Evolutionary conservation across 768 basidiomycete species (phyloP), one percentile per base, ranked within the genome.

Genomic region (Dioszegia hungarica): DNA sequence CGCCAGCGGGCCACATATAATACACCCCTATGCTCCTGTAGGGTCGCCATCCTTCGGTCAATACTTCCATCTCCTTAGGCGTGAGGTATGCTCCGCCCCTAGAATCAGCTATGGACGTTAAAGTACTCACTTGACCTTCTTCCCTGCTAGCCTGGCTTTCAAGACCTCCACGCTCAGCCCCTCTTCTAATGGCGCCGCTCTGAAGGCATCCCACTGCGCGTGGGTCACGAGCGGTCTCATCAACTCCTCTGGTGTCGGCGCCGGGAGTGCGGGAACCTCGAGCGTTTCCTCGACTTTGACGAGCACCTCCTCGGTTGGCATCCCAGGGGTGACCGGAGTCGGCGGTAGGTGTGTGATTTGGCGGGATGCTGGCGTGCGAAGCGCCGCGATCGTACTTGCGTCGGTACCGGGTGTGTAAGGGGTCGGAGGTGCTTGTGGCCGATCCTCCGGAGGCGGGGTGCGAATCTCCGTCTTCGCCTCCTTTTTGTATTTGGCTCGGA

Each of bases 1-100:
- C 82, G 9, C 84, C 82, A 54, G 89, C 78, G 1, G 86, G 82
- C 89, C 89, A 92, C 88, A 90, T 90, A 76, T 88, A 90, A 75
- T 86, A 90, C 22, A 88, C 86, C 49, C 87, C 90, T 28, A 92
- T 59, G 66, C 87, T 89, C 64, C 89, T 79, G 70, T 88, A 93
- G 3, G 90, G 90, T 64, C 79, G 82, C 90, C 90, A 93, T 27
- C 77, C 65, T 48, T 83, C 83, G 2, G 89, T 89, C 57, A 93
- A 74, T 24, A 80, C 81, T 58, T 85, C 82, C 89, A 91, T 90
- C 76, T 93, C 89, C 46, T 82, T 78, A 5, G 89, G 87, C 2
- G 87, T 87, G 61, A 92, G 78, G 58, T 78, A 90, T 72, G 22
- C 69, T 22, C 73, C 73, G 5, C 72, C 70, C 50, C 72, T 75